Evolutionary conservation across 768 basidiomycete species (phyloP), one percentile per base, ranked within the genome.

Genomic region (Termitomyces bulborhizus): DNA sequence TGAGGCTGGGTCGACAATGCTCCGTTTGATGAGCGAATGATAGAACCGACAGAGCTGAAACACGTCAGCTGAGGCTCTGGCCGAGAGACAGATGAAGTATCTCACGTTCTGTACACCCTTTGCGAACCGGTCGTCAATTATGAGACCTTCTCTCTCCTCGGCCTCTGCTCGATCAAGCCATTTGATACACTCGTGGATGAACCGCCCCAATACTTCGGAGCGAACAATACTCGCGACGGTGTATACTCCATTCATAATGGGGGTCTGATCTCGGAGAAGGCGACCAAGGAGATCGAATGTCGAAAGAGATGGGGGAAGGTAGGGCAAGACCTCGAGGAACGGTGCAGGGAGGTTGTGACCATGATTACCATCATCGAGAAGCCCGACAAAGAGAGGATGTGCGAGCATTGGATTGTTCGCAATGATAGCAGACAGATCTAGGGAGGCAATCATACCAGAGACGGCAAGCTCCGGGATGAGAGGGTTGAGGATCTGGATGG

Each of bases 31-130:
- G 46, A 92, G 74, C 0, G 87, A 84, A 56, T 72, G 71, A 66
- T 84, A 91, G 68, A 91, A 91, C 11, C 89, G 84, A 67, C 86
- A 90, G 32, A 90, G 75, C 88, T 90, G 24, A 8, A 6, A n/a
- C n/a, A 11, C 55, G 24, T 59, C 11, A 54, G 39, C 43, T 0
- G 58, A 46, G 46, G 21, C 48, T 42, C 12, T 39, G 40, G 44
- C 18, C 31, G 36, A n/a, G 37, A 57, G 41, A n/a, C 7, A 49
- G 16, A 42, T 29, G 21, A 55, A 49, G 42, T 27, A 27, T 71
- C 83, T 41, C 61, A 90, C 89, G 62, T 87, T 84, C 66, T 83
- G 81, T 31, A 88, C 81, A 12, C 85, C 86, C 63, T 84, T 85
- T 6, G 84, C 77, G 62, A 84, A 85, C 24, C 85, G 80, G 65